A percentile compares a stretch with the other conserved stretches of the same genome.
phyloP scores from a whole-genome alignment of 2,329 filamentous ascomycete species.

The Penicillium sp. region DNA sequence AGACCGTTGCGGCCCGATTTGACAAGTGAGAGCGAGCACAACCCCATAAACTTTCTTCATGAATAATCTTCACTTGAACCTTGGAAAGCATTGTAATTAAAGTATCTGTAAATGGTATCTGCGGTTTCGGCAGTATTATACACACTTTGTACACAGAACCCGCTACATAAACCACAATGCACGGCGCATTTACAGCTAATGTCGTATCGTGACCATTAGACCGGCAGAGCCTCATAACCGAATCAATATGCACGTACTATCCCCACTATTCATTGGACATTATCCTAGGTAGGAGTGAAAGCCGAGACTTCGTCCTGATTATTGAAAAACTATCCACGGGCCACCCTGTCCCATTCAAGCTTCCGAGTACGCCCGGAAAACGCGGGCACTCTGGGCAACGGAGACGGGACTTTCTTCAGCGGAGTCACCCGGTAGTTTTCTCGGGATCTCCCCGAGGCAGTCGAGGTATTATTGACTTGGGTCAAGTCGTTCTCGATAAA shows the following conservation, averaged over 20 bases:
- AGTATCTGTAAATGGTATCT: neutral
- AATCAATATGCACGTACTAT: neutral
- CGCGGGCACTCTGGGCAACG: neutral
- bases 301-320: neutral
- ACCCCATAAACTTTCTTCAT: neutral
- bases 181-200: neutral
- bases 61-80: neutral
- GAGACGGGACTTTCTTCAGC: conserved; percentile 8
- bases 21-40: neutral
- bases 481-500: neutral
- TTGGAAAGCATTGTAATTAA: neutral
- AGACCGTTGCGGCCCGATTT: neutral
- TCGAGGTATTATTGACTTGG: neutral
- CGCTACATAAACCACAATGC: neutral
- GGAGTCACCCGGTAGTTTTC: neutral
- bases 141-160: neutral
- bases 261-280: neutral
- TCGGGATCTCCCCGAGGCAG: neutral
- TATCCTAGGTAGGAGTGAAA: neutral
- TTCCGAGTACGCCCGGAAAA: conserved; percentile 3
- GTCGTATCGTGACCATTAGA: neutral
- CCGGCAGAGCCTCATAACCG: neutral
- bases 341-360: neutral
- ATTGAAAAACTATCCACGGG: neutral
- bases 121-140: no score